These are phyloP conservation scores for Alternaria sp. DNA, from an alignment of 2,329 filamentous ascomycete genomes.

Conservation along the genomic window DNA sequence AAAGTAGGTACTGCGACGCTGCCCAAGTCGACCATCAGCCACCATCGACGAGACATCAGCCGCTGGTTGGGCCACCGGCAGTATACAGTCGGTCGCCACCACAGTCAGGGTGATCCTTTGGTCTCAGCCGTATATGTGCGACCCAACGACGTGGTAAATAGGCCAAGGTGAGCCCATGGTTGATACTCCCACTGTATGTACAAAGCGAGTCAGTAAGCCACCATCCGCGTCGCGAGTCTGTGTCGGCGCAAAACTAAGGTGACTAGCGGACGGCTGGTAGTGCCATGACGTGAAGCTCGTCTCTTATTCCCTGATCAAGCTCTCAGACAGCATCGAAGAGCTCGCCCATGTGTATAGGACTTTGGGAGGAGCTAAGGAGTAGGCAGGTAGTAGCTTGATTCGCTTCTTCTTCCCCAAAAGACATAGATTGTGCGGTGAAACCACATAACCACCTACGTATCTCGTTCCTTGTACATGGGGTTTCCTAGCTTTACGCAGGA, in stretches of 20 bases:
- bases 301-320: background rate
- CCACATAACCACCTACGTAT: background rate
- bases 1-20: background rate
- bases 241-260: background rate
- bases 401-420: background rate
- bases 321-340: background rate
- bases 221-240: background rate
- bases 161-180: background rate
- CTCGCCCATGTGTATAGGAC: background rate
- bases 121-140: constrained; percentile 4
- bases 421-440: background rate
- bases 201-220: constrained; percentile 2
- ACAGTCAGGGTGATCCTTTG: constrained; percentile 12
- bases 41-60: background rate
- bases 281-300: background rate
- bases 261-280: background rate
- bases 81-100: constrained; percentile 5
- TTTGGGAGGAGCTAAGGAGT: background rate
- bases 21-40: background rate
- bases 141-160: constrained; percentile 6
- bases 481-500: background rate
- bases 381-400: background rate
- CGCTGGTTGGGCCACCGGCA: constrained; percentile 6
- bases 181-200: background rate
- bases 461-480: background rate